Base-by-base conservation (phyloP, 495 filamentous ascomycete genomes). In the Sabuloglossum arenarium region DNA sequence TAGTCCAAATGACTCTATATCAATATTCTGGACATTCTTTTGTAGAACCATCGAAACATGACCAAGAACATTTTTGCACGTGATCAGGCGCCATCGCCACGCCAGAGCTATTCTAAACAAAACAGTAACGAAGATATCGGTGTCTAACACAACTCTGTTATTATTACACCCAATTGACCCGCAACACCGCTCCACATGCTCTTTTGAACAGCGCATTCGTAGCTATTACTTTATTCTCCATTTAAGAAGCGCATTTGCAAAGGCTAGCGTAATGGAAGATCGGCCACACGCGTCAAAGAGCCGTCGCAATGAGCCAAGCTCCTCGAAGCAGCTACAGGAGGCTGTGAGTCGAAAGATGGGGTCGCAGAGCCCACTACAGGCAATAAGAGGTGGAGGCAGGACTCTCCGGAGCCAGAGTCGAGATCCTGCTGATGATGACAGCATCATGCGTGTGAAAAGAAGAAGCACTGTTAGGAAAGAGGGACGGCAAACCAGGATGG, bases 341-440 rank as follows among this genome's bases (percentile, higher is more conserved):
- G 47, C 47, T 30, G 25, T 1, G 16, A 14, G 6, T 14, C 28
- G 24, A 29, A 51, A 51, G 31, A 56, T 30, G n/a, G 31, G 49
- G 50, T 59, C 60, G 30, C 56, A 59, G 47, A 63, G 54, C 30
- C 59, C 58, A n/a, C 51, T 54, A 5, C 59, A 55, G n/a, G 58
- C 62, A 16, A 60, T 57, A 5, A 62, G 55, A 16, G 45, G 66
- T 16, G 12, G 19, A 12, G 19, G 53, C 16, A 54, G 53, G 23
- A 57, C 55, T 6, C 66, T 67, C 23, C 61, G 71, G 64, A 73
- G 71, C 56, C 64, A 61, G 54, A 73, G 71, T 60, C 60, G 61
- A 24, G 70, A 70, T 14, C 32, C 68, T 11, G 67, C 63, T 46
- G 61, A 60, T 16, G 59, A 53, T 52, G 59, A 59, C 25, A 51